Percentiles rank a stretch among this genome's conserved stretches.
Conservation (phyloP, 305 asterid genomes). For the Plantago lanceolata region DNA sequence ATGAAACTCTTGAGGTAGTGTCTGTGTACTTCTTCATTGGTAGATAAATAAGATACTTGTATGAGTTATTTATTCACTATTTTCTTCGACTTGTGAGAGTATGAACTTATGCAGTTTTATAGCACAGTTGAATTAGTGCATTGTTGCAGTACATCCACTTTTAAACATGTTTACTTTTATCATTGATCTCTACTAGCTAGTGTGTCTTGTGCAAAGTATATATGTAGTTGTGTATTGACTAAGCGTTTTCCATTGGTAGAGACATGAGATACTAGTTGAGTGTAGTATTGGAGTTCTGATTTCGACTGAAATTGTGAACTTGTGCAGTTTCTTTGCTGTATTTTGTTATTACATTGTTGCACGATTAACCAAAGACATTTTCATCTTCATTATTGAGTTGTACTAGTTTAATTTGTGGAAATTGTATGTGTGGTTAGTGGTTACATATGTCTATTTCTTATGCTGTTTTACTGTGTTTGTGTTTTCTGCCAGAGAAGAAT, state of each 20-base stretch:
- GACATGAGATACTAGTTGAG: too few species aligned
- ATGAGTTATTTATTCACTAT: too few species aligned
- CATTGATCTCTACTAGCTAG: neutral
- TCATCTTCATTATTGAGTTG: neutral
- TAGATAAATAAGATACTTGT: neutral
- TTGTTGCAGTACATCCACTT: neutral
- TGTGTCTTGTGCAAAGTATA: neutral
- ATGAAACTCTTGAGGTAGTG: conserved; percentile 75
- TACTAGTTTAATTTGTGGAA: neutral
- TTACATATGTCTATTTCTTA: conserved; percentile 18
- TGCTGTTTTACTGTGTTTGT: conserved; percentile 25
- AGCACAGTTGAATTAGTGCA: neutral
- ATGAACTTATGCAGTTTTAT: neutral
- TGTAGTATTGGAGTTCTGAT: neutral
- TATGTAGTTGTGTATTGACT: neutral
- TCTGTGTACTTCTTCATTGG: neutral
- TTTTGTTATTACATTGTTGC: neutral
- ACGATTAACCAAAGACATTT: neutral
- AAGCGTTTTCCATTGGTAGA: too few species aligned
- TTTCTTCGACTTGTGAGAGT: neutral
- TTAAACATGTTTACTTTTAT: neutral
- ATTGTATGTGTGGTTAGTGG: too few species aligned
- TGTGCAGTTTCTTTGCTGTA: neutral
- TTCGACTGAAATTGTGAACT: neutral
- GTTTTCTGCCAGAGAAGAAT: conserved; percentile 66